Base-by-base conservation (phyloP, 116 monocot genomes). In the Cymodocea nodosa region DNA sequence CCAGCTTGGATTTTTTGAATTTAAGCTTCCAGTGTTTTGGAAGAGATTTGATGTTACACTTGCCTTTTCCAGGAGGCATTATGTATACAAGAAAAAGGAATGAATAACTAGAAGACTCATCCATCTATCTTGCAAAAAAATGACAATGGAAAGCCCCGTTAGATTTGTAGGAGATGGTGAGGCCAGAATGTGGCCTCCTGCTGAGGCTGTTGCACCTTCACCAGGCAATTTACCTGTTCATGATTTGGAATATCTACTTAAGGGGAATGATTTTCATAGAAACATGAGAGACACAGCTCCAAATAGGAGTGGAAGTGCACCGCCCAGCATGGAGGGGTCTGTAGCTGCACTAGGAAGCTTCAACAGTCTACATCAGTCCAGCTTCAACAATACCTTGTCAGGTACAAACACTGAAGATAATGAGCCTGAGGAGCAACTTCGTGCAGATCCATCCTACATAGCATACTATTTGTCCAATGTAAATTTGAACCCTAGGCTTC, bases 401-500 rank as follows among this genome's bases (percentile, higher is more conserved):
- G 83, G 73, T 61, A 68, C 55, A 39, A 78, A 78, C 25, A 67
- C 57, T 66, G 68, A 75, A 67, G 74, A 19, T n/a, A 70, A 69
- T 65, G 78, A 69, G 17, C 70, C 72, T 24, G 87, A 90, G 79
- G 90, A 87, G 59, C 78, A 84, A 71, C 83, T 87, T 23, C 81
- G 82, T 71, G 69, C 85, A 17, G 76, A 89, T 77, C 94, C 89
- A 73, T 56, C 87, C 20, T 94, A 94, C 63, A 48, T 80, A 50
- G 73, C 78, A 57, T 87, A 90, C 66, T 95, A 95, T 68, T 68
- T 65, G 20, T 77, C 87, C 35, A 91, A 85, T 83, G 85, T 84
- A 15, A 91, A 97, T 67, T 74, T 91, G 52, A 97, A 97, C 70
- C 97, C 97, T 53, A 87, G 97, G 72, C 83, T 97, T 20, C 97